A percentile compares a stretch with the other conserved stretches of the same genome.
These are phyloP conservation scores for Lactifluus pinguis DNA, from an alignment of 768 basidiomycete genomes.

Conservation along the genomic window DNA sequence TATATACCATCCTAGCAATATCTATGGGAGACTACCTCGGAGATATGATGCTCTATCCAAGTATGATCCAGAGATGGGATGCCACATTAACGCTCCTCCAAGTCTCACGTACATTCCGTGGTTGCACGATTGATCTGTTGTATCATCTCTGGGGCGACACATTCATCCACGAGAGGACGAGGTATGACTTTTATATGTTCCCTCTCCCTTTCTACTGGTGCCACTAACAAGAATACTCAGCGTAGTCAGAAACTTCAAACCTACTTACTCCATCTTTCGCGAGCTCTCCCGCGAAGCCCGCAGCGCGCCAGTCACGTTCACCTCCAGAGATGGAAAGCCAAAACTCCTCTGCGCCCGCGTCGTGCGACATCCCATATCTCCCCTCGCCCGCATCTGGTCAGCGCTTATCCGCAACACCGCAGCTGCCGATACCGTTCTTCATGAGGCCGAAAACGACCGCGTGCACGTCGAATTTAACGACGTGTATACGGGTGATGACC, in stretches of 20 bases:
- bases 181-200: neutral
- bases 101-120: slow-evolving; percentile 13
- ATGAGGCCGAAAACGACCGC: slow-evolving; percentile 3
- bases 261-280: slow-evolving; percentile 8
- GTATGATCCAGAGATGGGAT: slow-evolving; percentile 6
- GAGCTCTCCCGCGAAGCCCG: slow-evolving; percentile 5
- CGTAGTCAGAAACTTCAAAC: slow-evolving; percentile 15
- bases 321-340: neutral
- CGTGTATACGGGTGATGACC: slow-evolving; percentile 8
- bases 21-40: slow-evolving; percentile 10
- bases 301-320: slow-evolving; percentile 1
- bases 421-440: slow-evolving; percentile 5
- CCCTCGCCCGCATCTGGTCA: slow-evolving; percentile 18
- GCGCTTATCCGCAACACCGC: slow-evolving; percentile 10
- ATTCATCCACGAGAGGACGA: slow-evolving; percentile 14
- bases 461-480: slow-evolving; percentile 1
- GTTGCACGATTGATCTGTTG: slow-evolving; percentile 14
- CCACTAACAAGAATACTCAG: slow-evolving; percentile 2
- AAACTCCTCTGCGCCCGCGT: slow-evolving; percentile 11
- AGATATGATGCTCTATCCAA: slow-evolving; percentile 12
- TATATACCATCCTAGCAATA: slow-evolving; percentile 10
- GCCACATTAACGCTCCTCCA: slow-evolving; percentile 11
- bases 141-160: slow-evolving; percentile 18
- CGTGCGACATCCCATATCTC: slow-evolving; percentile 17
- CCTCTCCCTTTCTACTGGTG: neutral